Evolutionary conservation across 768 basidiomycete species (phyloP), one percentile per base, ranked within the genome.

Genomic region (Butyriboletus loyo): DNA sequence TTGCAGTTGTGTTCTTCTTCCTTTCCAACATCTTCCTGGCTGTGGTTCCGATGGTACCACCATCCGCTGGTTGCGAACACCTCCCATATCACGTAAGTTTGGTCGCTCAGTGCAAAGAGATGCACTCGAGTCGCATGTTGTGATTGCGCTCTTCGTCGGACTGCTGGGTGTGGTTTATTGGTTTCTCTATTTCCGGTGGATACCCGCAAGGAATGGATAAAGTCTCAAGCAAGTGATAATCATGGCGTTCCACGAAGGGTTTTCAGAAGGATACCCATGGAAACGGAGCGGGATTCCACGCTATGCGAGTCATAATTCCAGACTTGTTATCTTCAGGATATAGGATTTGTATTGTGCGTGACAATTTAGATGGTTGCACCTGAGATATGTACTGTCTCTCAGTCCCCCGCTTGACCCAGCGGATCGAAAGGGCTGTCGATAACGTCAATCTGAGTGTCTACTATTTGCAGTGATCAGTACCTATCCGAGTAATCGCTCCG

Each of bases 11-110:
- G 3, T 70, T 83, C 30, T 89, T 86, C 72, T 77, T 85, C 53
- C 52, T 83, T 6, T 84, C 85, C 2, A 88, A 89, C 54, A 37
- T 86, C 15, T 86, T 87, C 64, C 71, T 89, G 21, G 67, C 80
- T n/a, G 56, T 77, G 31, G 79, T 81, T 5, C 86, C 87, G 0
- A 70, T 88, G 46, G 70, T 87, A 28, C 86, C 87, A 5, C 87
- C 87, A 1, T 62, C 71, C 0, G 64, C 70, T 5, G 84, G 79
- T 7, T 73, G 88, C 57, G 72, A 79, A 22, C 61, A 71, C 50
- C 72, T 89, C 11, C 85, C 86, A 5, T 89, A 89, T 58, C 87
- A 82, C 75, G 87, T 87, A 57, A 59, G 84, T 69, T 9, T 4
- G 2, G 7, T 54, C 13, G 11, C 19, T 32, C 13, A 0, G 4